phyloP scores from a whole-genome alignment of 257 asterid species.

The Lycium barbarum region DNA sequence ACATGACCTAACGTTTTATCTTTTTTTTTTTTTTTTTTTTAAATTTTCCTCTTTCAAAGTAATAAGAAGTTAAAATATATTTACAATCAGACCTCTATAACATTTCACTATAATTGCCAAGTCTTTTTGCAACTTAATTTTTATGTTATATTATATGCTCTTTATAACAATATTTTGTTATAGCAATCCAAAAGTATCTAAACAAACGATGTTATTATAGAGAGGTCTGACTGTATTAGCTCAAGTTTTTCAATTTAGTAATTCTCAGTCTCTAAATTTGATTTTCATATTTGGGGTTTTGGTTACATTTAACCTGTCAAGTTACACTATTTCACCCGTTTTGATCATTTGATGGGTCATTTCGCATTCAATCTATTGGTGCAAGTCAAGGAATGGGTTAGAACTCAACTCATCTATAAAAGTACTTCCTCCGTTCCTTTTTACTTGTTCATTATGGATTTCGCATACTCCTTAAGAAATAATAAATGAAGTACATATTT shows the following conservation, averaged over 20 bases:
- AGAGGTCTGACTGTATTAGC: background rate
- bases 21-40: no score
- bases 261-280: background rate
- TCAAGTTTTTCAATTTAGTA: background rate
- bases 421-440: no score
- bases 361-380: background rate
- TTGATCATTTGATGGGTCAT: background rate
- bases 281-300: background rate
- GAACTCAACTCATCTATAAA: background rate
- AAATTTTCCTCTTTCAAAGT: no score
- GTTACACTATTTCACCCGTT: background rate
- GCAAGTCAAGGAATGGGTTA: background rate
- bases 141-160: background rate
- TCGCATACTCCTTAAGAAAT: no score
- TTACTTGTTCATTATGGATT: no score
- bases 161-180: background rate
- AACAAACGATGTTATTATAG: background rate
- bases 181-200: background rate
- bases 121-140: no score
- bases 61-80: no score
- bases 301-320: background rate
- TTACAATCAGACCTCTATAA: no score
- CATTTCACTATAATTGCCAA: no score
- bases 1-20: no score
- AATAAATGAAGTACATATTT: no score